Conservation (phyloP, 2,329 filamentous ascomycete species). For the Xylaria sp. region DNA sequence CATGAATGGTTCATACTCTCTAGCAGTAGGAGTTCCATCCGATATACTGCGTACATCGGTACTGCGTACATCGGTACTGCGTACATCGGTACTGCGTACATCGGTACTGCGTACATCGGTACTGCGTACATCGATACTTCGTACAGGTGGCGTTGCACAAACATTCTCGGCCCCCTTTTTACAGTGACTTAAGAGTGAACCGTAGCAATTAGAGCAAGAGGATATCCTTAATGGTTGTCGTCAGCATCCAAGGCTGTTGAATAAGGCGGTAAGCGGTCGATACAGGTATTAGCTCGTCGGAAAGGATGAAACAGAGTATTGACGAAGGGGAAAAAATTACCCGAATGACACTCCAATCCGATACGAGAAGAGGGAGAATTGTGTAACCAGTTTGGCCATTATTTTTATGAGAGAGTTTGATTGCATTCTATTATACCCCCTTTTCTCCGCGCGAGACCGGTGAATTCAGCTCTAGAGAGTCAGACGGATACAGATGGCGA, state of each 20-base stretch:
- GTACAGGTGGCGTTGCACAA: background rate
- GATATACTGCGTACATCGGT: background rate
- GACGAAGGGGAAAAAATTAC: background rate
- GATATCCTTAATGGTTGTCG: background rate
- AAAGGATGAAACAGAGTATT: background rate
- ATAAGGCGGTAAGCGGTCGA: background rate
- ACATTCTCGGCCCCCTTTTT: background rate
- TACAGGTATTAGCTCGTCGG: background rate
- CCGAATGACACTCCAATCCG: background rate
- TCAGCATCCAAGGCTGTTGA: background rate
- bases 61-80: background rate
- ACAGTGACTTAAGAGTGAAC: background rate
- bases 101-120: background rate
- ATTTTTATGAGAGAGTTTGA: constrained; percentile 15
- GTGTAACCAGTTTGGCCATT: constrained; percentile 17
- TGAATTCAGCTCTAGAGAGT: constrained; percentile 12
- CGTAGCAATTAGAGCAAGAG: background rate
- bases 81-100: background rate
- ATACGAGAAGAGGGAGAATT: constrained; percentile 12
- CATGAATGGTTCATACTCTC: background rate
- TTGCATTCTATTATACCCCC: constrained; percentile 9
- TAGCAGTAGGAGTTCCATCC: background rate
- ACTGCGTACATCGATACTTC: background rate
- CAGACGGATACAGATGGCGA: constrained; percentile 7
- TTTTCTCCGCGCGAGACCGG: constrained; percentile 1